Percentiles rank a stretch among this genome's conserved stretches.
phyloP scores from a whole-genome alignment of 352 stramenopile species.

The Globisporangium parvum region DNA sequence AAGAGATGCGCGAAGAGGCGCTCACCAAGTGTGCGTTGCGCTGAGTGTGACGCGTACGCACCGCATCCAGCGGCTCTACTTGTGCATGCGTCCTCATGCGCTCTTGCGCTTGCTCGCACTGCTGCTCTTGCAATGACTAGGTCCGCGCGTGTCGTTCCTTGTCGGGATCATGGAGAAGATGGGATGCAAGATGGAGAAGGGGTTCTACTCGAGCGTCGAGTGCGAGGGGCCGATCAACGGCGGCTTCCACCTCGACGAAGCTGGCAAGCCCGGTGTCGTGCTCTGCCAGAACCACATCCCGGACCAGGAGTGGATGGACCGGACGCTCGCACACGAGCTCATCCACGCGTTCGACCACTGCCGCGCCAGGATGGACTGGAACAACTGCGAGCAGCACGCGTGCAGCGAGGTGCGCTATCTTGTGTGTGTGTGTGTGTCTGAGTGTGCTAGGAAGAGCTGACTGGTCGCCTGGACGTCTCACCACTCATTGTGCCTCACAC shows the following conservation, averaged over 20 bases:
- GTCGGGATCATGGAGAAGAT: constrained; percentile 83
- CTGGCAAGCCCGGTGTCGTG: constrained; percentile 69
- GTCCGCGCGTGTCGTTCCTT: constrained; percentile 74
- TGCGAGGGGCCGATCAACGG: constrained; percentile 85
- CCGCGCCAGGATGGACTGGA: constrained; percentile 90
- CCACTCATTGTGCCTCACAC: neutral
- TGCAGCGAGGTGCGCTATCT: constrained; percentile 78
- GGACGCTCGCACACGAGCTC: constrained; percentile 90
- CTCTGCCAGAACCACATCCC: constrained; percentile 89
- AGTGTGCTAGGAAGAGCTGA: constrained; percentile 1
- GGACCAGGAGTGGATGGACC: constrained; percentile 90
- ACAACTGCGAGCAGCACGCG: constrained; percentile 89
- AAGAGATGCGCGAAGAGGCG: constrained; percentile 63
- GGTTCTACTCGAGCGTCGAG: constrained; percentile 78
- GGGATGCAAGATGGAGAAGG: constrained; percentile 66
- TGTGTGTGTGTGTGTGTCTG: constrained; percentile 5
- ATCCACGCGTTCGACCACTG: constrained; percentile 94
- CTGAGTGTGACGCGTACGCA: neutral
- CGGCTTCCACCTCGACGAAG: constrained; percentile 78
- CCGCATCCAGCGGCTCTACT: too few species aligned
- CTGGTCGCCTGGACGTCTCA: neutral
- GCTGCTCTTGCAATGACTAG: constrained; percentile 17
- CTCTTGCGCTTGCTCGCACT: constrained; percentile 1
- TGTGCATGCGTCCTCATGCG: too few species aligned
- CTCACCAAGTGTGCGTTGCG: constrained; percentile 58